A percentile compares a stretch with the other conserved stretches of the same genome.
phyloP scores from a whole-genome alignment of 805 yeast species.

The Kluyveromyces dobzhanskii region DNA sequence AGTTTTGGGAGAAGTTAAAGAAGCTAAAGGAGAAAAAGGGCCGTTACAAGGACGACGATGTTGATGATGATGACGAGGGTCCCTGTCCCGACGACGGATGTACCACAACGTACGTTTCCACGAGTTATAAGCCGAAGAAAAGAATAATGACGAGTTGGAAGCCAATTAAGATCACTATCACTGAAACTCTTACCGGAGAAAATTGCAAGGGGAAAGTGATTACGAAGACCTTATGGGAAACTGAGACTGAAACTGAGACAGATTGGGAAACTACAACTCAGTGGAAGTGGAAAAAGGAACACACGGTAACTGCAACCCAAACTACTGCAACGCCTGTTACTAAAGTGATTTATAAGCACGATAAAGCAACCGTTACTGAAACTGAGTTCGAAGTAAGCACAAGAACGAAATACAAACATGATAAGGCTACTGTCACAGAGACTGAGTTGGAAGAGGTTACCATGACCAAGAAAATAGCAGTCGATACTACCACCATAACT shows the following conservation, averaged over 20 bases:
- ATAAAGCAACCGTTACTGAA: slow-evolving; percentile 22
- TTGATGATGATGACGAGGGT: background rate
- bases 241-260: slow-evolving; percentile 9
- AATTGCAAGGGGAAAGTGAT: slow-evolving; percentile 3
- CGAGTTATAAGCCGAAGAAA: slow-evolving; percentile 11
- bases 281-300: background rate
- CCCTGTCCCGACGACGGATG: slow-evolving; percentile 1
- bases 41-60: background rate
- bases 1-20: slow-evolving; percentile 5
- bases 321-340: slow-evolving; percentile 14
- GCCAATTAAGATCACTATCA: slow-evolving; percentile 8
- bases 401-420: slow-evolving; percentile 13
- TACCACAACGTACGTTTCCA: slow-evolving; percentile 10
- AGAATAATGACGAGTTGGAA: slow-evolving; percentile 10
- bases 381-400: slow-evolving; percentile 15
- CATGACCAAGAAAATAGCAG: slow-evolving; percentile 17
- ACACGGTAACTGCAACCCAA: slow-evolving; percentile 13
- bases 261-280: slow-evolving; percentile 11
- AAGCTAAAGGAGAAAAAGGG: background rate
- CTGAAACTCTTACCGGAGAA: slow-evolving; percentile 6
- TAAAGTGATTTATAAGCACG: slow-evolving; percentile 22
- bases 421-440: slow-evolving; percentile 17
- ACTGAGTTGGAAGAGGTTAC: slow-evolving; percentile 17
- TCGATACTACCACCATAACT: slow-evolving; percentile 16
- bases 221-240: slow-evolving; percentile 4